These are phyloP conservation scores for Acrodontium crateriforme DNA, from an alignment of 2,329 filamentous ascomycete species.

Conservation along the genomic window DNA sequence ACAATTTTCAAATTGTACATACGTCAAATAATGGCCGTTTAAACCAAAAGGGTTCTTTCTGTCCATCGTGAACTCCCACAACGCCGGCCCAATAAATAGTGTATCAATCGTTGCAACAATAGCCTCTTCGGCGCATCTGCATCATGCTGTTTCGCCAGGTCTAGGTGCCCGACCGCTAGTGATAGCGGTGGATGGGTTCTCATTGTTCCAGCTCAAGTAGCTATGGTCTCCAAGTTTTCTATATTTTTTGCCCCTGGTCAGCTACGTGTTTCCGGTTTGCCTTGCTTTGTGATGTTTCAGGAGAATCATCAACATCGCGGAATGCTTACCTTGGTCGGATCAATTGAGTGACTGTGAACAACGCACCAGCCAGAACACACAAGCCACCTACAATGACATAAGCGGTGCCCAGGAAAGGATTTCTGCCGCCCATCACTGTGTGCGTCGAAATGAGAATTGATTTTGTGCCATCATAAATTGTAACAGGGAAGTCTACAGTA, in stretches of 20 bases:
- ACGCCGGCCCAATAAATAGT: conserved; percentile 11
- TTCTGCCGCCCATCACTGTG: conserved; percentile 87
- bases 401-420: conserved; percentile 89
- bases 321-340: conserved; percentile 66
- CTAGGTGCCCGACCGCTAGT: conserved; percentile 29
- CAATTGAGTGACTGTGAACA: conserved; percentile 84
- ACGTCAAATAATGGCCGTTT: no score
- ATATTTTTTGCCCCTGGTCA: conserved; percentile 6
- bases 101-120: conserved; percentile 3
- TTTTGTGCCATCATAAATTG: conserved; percentile 71
- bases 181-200: conserved; percentile 44
- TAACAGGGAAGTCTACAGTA: conserved; percentile 61
- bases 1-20: no score
- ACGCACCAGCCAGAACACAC: conserved; percentile 72
- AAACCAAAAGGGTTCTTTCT: no score
- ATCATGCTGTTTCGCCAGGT: conserved; percentile 19
- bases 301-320: not conserved
- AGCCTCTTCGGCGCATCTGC: no score
- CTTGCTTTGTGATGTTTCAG: not conserved
- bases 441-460: conserved; percentile 78
- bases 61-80: no score
- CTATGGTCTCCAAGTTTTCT: conserved; percentile 97
- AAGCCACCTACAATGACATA: conserved; percentile 90
- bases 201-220: conserved; percentile 89
- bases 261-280: conserved; percentile 3